These are phyloP conservation scores for Hyaloscypha finlandica DNA, from an alignment of 495 filamentous ascomycete genomes.

Conservation along the genomic window DNA sequence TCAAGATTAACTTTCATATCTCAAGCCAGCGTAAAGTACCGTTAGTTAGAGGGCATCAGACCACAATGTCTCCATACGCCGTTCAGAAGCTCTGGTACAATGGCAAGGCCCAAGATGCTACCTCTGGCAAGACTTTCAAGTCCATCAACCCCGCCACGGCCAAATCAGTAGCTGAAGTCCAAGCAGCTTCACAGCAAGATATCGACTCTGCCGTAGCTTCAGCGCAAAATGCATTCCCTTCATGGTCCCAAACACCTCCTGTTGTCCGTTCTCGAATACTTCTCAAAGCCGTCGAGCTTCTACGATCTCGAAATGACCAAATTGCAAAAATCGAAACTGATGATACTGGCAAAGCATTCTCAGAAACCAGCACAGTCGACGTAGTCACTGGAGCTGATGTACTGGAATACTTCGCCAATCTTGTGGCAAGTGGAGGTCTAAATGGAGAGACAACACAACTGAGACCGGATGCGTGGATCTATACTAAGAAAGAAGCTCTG, in stretches of 20 bases:
- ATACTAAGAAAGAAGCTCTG: conserved; percentile 71
- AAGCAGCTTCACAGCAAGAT: conserved; percentile 61
- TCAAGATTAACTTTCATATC: conserved; percentile 12
- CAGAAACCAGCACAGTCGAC: conserved; percentile 75
- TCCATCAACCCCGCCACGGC: conserved; percentile 69
- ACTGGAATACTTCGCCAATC: conserved; percentile 74
- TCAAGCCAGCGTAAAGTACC: not conserved
- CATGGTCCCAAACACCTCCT: conserved; percentile 66
- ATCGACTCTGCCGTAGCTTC: conserved; percentile 66
- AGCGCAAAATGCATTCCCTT: conserved; percentile 61
- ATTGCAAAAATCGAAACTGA: conserved; percentile 69
- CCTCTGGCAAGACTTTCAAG: conserved; percentile 62
- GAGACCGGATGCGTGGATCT: conserved; percentile 71
- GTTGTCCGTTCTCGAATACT: conserved; percentile 70
- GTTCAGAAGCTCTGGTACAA: conserved; percentile 68
- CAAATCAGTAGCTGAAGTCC: conserved; percentile 62
- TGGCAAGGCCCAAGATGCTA: conserved; percentile 59
- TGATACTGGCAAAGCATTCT: conserved; percentile 75
- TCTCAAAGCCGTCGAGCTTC: conserved; percentile 63
- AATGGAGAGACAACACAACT: conserved; percentile 70
- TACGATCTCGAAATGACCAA: conserved; percentile 68
- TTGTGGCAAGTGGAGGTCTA: conserved; percentile 67
- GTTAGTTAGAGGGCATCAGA: conserved; percentile 4
- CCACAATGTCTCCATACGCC: conserved; percentile 47
- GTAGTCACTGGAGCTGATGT: conserved; percentile 75